Percentiles rank a stretch among this genome's conserved stretches.
phyloP scores from a whole-genome alignment of 2,329 filamentous ascomycete species.

The Westerdykella aurantiaca region DNA sequence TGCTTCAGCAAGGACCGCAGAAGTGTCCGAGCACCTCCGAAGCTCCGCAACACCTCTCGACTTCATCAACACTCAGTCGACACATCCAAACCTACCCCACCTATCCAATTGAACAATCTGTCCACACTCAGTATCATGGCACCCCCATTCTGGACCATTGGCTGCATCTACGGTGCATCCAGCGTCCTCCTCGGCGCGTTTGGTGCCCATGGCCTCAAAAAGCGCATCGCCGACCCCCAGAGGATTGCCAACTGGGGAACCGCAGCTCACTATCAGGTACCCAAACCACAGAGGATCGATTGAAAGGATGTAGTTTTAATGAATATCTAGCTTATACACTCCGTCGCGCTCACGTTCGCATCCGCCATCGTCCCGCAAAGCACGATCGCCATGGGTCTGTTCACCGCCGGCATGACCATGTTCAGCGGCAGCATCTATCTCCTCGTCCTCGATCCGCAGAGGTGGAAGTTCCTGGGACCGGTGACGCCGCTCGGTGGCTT shows the following conservation, averaged over 20 bases:
- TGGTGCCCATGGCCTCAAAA: constrained; percentile 62
- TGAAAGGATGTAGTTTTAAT: too few species aligned
- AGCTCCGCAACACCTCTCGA: constrained; percentile 10
- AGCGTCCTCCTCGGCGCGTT: constrained; percentile 61
- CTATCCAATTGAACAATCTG: background rate
- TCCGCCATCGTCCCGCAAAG: constrained; percentile 49
- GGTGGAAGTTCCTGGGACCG: constrained; percentile 56
- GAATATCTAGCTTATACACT: constrained; percentile 55
- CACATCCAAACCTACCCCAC: background rate
- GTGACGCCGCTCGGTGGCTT: constrained; percentile 61
- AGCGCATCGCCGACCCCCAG: constrained; percentile 53
- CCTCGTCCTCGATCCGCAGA: constrained; percentile 56
- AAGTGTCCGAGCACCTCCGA: constrained; percentile 10
- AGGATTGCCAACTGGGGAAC: constrained; percentile 57
- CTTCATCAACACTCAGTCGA: background rate
- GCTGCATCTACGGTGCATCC: constrained; percentile 57
- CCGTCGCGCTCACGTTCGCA: constrained; percentile 54
- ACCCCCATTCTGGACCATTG: constrained; percentile 54
- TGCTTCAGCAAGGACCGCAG: constrained; percentile 3
- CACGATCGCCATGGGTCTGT: constrained; percentile 52
- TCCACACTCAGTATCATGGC: constrained; percentile 19
- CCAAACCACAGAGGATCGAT: background rate
- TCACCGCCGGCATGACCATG: constrained; percentile 61
- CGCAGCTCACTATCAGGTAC: constrained; percentile 62
- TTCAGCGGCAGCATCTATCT: constrained; percentile 63